Base-by-base conservation (phyloP, 1,139 yeast genomes). In the Protomyces gravidus region DNA sequence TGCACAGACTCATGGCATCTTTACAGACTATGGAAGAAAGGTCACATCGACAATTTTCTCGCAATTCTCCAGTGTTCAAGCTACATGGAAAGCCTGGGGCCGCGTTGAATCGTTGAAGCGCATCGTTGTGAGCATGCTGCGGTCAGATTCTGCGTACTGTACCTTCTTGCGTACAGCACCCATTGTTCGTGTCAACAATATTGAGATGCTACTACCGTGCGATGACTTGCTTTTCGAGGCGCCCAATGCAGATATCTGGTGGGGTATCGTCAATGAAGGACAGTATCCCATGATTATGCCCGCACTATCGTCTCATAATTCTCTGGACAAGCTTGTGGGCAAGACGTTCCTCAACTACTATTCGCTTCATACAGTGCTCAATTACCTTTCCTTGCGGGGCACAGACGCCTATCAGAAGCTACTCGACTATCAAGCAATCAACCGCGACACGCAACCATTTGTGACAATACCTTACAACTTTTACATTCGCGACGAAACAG, bases 1-100 rank as follows among this genome's bases (percentile, higher is more conserved):
- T n/a, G 59, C 55, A 9, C 59, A 53, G 21, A 53, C 48, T 50
- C 50, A 53, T 23, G 58, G 58, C 51, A 32, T 53, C 51, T 53
- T 53, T 46, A 45, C 58, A 23, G 51, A 46, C 23, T 53, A 33
- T 27, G 58, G 58, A n/a, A 45, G 26, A 32, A 19, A 45, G 6
- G 36, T 49, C n/a, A 46, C 17, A 13, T 13, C 17, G 4, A 46
- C 36, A 30, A 26, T 53, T 45, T 53, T 45, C 19, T 32, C 36
- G 7, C 45, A 45, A 6, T 30, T 45, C 33, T 32, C 36, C 39
- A 26, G 51, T 21, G 36, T 53, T n/a, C 28, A 33, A 26, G 46
- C 47, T 19, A 45, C 30, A 33, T 53, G 58, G 58, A 11, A 33
- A 27, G 58, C 58, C 28, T 53, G 58, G 58, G 58, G 58, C 17